phyloP scores from a whole-genome alignment of 176 grass and related monocot species.

The Panicum miliaceum region DNA sequence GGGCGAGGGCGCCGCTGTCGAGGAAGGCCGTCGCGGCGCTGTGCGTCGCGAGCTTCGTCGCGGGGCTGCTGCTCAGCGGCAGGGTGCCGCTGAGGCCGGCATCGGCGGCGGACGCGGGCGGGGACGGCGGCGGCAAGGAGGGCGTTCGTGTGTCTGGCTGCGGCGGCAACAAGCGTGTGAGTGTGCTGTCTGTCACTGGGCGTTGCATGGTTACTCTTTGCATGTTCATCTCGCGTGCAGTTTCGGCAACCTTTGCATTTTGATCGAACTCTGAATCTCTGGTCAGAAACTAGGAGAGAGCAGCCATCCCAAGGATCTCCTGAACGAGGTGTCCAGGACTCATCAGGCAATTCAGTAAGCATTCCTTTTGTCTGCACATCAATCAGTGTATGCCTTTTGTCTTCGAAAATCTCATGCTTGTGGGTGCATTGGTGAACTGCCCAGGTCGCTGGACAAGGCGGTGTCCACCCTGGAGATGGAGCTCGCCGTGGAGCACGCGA shows the following conservation, averaged over 20 bases:
- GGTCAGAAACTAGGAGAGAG: slow-evolving; percentile 55
- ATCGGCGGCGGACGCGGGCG: neutral
- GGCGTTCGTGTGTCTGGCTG: slow-evolving; percentile 38
- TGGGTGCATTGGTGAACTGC: neutral
- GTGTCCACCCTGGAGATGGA: slow-evolving; percentile 81
- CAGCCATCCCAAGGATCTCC: slow-evolving; percentile 49
- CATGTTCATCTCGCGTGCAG: neutral
- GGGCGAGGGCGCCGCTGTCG: slow-evolving; percentile 53
- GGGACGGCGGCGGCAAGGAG: slow-evolving; percentile 9
- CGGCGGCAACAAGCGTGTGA: slow-evolving; percentile 58
- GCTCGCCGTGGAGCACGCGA: slow-evolving; percentile 60
- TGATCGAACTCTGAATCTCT: neutral
- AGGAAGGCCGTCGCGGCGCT: slow-evolving; percentile 56
- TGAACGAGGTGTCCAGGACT: slow-evolving; percentile 73
- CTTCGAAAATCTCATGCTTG: neutral
- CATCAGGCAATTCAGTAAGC: slow-evolving; percentile 80
- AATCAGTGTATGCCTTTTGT: neutral
- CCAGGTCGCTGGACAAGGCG: slow-evolving; percentile 75
- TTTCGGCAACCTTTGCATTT: neutral
- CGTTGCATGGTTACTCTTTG: neutral
- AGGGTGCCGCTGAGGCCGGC: slow-evolving; percentile 36
- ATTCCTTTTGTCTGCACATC: neutral
- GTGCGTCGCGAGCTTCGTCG: slow-evolving; percentile 64
- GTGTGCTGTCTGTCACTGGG: neutral
- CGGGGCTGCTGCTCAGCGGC: slow-evolving; percentile 62